These are phyloP conservation scores for Colletotrichum incanum DNA, from an alignment of 2,329 filamentous ascomycete species.

Conservation along the genomic window DNA sequence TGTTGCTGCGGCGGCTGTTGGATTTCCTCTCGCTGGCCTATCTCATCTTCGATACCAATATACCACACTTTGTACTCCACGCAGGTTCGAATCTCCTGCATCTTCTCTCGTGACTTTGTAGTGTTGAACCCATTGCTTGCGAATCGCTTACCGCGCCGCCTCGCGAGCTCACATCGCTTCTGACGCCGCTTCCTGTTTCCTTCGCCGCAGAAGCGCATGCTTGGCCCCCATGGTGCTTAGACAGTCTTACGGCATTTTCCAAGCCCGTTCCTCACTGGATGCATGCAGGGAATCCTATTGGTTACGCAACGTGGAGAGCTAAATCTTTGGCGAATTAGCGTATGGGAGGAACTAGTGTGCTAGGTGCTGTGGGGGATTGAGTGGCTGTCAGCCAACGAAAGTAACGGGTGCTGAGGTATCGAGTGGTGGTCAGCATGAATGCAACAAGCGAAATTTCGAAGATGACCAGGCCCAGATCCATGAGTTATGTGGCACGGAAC, in stretches of 20 bases:
- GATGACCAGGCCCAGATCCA: not conserved
- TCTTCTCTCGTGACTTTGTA: not conserved
- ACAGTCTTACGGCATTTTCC: not conserved
- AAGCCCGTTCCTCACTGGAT: not conserved
- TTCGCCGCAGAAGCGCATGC: not conserved
- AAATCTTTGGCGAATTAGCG: not conserved
- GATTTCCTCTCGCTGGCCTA: not conserved
- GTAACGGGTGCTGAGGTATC: not conserved
- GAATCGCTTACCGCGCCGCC: not conserved
- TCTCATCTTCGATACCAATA: conserved; percentile 21
- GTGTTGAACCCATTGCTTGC: not conserved
- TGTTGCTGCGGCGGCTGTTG: not conserved
- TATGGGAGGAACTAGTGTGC: not conserved
- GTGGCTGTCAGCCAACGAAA: not conserved
- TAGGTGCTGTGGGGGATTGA: not conserved
- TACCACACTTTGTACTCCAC: not conserved
- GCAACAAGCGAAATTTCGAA: not conserved
- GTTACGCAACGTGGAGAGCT: too few species aligned
- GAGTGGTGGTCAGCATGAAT: not conserved
- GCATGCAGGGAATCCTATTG: not conserved
- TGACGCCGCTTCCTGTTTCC: not conserved
- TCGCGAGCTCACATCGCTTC: not conserved
- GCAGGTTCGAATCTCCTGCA: too few species aligned
- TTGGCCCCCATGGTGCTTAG: not conserved
- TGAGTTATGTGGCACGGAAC: not conserved